phyloP scores from a whole-genome alignment of 768 basidiomycete genomes.

The Auriscalpium vulgare region DNA sequence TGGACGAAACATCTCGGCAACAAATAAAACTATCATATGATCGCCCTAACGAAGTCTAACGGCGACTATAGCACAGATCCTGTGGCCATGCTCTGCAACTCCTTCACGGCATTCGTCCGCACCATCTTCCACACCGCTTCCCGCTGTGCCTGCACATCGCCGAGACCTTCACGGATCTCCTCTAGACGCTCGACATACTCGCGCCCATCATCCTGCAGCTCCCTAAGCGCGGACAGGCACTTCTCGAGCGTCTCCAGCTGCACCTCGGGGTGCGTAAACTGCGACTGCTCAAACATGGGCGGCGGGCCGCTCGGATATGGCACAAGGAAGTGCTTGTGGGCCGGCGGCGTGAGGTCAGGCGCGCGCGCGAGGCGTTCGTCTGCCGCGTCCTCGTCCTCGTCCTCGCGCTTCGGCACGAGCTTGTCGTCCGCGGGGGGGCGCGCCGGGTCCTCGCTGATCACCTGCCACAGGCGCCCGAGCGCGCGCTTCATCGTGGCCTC shows the following conservation, averaged over 20 bases:
- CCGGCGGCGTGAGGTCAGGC: conserved; percentile 57
- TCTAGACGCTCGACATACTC: conserved; percentile 82
- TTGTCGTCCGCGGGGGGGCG: conserved; percentile 26
- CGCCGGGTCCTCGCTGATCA: conserved; percentile 64
- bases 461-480: conserved; percentile 75
- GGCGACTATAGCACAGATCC: conserved; percentile 1
- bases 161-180: conserved; percentile 76
- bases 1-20: neutral
- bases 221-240: conserved; percentile 61
- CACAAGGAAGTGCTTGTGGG: conserved; percentile 60
- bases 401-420: conserved; percentile 59
- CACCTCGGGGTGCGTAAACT: conserved; percentile 56
- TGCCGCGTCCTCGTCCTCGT: conserved; percentile 41
- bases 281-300: conserved; percentile 48
- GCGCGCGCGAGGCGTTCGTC: conserved; percentile 43
- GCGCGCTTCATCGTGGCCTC: conserved; percentile 68
- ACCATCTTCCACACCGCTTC: conserved; percentile 72
- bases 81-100: conserved; percentile 60
- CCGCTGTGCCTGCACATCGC: conserved; percentile 64
- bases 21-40: neutral
- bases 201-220: conserved; percentile 78
- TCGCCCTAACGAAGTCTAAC: neutral
- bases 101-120: conserved; percentile 63
- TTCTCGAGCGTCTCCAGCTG: conserved; percentile 70
- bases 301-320: conserved; percentile 39